These are phyloP conservation scores for Apiotrichum siamense DNA, from an alignment of 1,284 basidiomycete species.

Conservation along the genomic window DNA sequence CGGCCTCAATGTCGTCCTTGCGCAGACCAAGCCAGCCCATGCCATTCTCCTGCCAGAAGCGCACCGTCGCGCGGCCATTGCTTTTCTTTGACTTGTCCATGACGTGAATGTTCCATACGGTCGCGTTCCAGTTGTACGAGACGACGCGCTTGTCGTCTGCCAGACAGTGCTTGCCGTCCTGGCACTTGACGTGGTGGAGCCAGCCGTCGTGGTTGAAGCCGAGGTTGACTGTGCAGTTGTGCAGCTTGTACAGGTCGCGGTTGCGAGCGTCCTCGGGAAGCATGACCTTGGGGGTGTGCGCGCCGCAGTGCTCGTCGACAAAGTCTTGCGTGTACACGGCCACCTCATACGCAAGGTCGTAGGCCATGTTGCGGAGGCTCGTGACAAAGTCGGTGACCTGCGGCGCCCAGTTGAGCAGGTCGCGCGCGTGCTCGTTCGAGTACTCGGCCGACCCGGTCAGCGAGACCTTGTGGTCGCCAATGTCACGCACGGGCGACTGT, in stretches of 20 bases:
- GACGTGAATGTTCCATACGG: constrained; percentile 26
- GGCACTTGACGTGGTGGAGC: constrained; percentile 42
- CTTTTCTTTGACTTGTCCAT: constrained; percentile 5
- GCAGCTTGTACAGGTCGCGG: constrained; percentile 30
- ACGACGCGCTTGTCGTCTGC: constrained; percentile 29
- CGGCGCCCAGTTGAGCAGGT: constrained; percentile 28
- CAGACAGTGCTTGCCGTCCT: constrained; percentile 31
- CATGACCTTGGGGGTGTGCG: not conserved
- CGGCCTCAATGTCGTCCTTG: constrained; percentile 6
- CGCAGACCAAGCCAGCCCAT: constrained; percentile 34
- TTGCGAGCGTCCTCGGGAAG: constrained; percentile 35
- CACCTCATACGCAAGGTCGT: constrained; percentile 21
- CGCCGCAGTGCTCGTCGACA: constrained; percentile 26
- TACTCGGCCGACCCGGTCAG: constrained; percentile 10
- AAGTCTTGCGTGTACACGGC: constrained; percentile 29
- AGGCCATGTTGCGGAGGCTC: constrained; percentile 27
- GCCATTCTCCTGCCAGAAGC: constrained; percentile 35
- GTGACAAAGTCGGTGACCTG: constrained; percentile 16
- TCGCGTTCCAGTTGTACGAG: constrained; percentile 40
- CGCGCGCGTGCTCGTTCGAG: constrained; percentile 10
- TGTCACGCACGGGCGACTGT: constrained; percentile 36
- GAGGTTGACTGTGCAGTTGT: constrained; percentile 42
- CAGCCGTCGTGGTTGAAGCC: constrained; percentile 37
- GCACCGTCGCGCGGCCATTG: constrained; percentile 21
- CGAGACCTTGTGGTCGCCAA: constrained; percentile 21